Evolutionary conservation across 257 asterid species (phyloP).

Genomic region (Solanum dulcamara): DNA sequence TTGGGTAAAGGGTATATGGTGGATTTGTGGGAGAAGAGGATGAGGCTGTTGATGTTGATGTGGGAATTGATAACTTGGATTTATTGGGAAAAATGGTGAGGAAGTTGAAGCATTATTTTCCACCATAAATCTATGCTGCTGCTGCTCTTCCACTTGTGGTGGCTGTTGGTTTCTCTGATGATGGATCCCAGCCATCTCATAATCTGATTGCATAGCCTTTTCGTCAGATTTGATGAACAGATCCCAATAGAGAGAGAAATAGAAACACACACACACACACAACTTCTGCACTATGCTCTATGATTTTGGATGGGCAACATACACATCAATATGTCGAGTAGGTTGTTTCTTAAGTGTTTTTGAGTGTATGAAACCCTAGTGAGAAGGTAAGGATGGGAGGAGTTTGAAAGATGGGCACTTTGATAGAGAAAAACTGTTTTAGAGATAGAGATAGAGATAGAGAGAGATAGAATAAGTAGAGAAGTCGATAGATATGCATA

Average conservation of each 20-base stretch:
- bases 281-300: not conserved
- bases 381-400: not conserved
- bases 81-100: conserved; percentile 15
- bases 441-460: not conserved
- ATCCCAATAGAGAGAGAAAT: not conserved
- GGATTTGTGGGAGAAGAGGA: conserved; percentile 30
- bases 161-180: not conserved
- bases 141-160: not conserved
- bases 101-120: not conserved
- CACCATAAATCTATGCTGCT: not conserved
- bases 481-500: not conserved
- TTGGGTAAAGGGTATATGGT: conserved; percentile 14
- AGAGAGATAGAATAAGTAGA: conserved; percentile 1
- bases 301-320: not conserved
- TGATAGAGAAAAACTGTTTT: not conserved
- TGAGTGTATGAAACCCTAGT: conserved; percentile 15
- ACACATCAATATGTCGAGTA: not conserved
- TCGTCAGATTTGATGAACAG: not conserved
- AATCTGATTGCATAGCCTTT: conserved; percentile 36
- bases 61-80: conserved; percentile 12
- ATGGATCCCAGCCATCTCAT: conserved; percentile 32
- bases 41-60: not conserved
- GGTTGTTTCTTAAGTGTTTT: not conserved
- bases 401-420: not conserved
- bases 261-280: not conserved